Base-by-base conservation (phyloP, 805 yeast species). In the Saturnispora dispora region DNA sequence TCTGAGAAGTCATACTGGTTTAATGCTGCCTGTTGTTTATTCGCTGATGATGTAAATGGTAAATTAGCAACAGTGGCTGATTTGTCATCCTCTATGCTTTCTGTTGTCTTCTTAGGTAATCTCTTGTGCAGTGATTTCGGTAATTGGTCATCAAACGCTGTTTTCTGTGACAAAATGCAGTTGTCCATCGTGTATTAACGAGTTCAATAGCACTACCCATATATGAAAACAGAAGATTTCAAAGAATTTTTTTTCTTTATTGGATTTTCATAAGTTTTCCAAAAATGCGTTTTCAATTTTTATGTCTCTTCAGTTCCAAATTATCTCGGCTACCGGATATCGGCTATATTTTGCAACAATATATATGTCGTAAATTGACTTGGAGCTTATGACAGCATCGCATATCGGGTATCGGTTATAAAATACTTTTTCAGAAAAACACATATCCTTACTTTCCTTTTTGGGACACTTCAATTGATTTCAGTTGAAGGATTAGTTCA, bases 1-100 rank as follows among this genome's bases (percentile, higher is more conserved):
- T 55, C 47, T 1, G 55, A 46, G 15, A 56, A 56, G 23, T 58
- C 64, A 27, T 58, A 57, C 25, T 48, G 54, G 13, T 49, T 46
- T 2, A 52, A 57, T 43, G 58, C 42, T n/a, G 46, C 43, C 39
- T 60, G 64, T 18, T 56, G 41, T 37, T 37, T 37, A 37, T 20
- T 37, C 18, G 41, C 56, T 22, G 52, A 54, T 3, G 61, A 48
- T 44, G 58, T 56, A 33, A 63, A 61, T 2, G 68, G 63, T 18
- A 61, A 41, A 17, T 53, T 55, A 9, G 41, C 39, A 15, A 41
- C 46, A 11, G 63, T 60, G 2, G 55, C 53, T 22, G 47, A 55
- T 49, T 52, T 58, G n/a, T 61, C 66, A 17, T 56, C 54, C 13
- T 56, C 60, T 18, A 28, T 43, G 17, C 40, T 30, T 20, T 50